These are phyloP conservation scores for Solanum hybrid DNA, from an alignment of 305 asterid species.

Conservation along the genomic window DNA sequence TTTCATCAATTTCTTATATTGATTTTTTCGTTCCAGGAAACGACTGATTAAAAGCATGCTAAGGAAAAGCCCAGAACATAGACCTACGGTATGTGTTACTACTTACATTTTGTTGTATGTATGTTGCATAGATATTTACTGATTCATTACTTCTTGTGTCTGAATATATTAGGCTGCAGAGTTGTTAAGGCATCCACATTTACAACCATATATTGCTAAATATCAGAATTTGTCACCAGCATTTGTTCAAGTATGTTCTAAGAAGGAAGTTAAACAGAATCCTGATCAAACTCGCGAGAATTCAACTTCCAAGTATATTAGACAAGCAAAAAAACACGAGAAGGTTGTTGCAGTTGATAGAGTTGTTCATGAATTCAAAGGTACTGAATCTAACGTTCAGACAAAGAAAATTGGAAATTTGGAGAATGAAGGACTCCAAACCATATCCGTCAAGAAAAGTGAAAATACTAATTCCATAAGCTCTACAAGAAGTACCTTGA, in stretches of 20 bases:
- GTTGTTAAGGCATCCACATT: conserved; percentile 70
- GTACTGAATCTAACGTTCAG: not conserved
- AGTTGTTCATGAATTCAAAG: too few species aligned
- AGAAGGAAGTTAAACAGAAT: conserved; percentile 12
- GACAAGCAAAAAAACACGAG: conserved; percentile 9
- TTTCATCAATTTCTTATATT: not conserved
- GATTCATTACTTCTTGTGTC: not conserved
- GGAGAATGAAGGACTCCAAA: conserved; percentile 1
- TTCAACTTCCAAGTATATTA: conserved; percentile 11
- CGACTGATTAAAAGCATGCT: conserved; percentile 75
- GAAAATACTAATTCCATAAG: conserved; percentile 22
- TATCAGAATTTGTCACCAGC: conserved; percentile 39
- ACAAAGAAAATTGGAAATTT: not conserved
- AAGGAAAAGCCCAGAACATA: conserved; percentile 63
- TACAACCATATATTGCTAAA: conserved; percentile 53
- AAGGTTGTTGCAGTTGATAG: not conserved
- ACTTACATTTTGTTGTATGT: not conserved
- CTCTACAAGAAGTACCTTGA: conserved; percentile 50
- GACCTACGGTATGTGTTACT: conserved; percentile 56
- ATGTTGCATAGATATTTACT: not conserved
- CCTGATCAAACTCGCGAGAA: not conserved
- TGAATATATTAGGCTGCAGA: conserved; percentile 58
- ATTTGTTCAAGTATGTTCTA: conserved; percentile 40
- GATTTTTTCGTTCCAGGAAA: conserved; percentile 37
- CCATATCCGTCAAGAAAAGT: not conserved